Base-by-base conservation (phyloP, 2,329 filamentous ascomycete species). In the Colletotrichum liaoningense region DNA sequence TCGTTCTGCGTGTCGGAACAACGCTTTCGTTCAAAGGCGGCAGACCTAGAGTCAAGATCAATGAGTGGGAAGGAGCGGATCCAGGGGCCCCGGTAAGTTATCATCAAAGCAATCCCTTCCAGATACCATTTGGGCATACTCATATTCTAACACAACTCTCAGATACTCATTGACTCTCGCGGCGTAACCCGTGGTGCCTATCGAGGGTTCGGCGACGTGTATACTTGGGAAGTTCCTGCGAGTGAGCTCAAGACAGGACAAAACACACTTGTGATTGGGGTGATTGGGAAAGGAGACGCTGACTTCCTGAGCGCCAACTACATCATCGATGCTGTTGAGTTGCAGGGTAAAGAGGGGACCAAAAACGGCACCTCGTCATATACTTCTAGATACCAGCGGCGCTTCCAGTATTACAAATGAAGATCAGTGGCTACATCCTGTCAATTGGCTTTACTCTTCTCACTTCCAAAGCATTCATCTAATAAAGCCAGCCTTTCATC, bases 131-230 rank as follows among this genome's bases (percentile, higher is more conserved):
- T 35, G 33, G 33, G 9, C 11, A 35, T 35, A 11, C 1, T 35
- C 11, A 12, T 11, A 35, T 35, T 12, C 33, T 24, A 2, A 35
- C 5, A 5, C 81, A 63, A 77, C 74, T 4, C 79, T 1, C 2
- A 73, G 71, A 71, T 33, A 1, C 4, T 88, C 76, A 88, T 91
- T 60, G 85, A 91, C 74, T 89, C 86, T 5, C 83, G 89, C 14
- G 89, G 89, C 2, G 84, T 91, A 2, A 91, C 89, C 0, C 81
- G 89, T 58, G 89, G 89, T 16, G 88, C 88, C 1, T 91, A 91
- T 76, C 83, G 88, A 2, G 89, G 89, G 0, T 85, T 84, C 35
- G 88, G 88, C 0, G 88, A 91, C 58, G 83, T 90, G 2, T 91
- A 91, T 74, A 84, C 88, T 54, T 87, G 87, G 75, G 79, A 79